phyloP scores from a whole-genome alignment of 768 basidiomycete species.

The Russula virescens region DNA sequence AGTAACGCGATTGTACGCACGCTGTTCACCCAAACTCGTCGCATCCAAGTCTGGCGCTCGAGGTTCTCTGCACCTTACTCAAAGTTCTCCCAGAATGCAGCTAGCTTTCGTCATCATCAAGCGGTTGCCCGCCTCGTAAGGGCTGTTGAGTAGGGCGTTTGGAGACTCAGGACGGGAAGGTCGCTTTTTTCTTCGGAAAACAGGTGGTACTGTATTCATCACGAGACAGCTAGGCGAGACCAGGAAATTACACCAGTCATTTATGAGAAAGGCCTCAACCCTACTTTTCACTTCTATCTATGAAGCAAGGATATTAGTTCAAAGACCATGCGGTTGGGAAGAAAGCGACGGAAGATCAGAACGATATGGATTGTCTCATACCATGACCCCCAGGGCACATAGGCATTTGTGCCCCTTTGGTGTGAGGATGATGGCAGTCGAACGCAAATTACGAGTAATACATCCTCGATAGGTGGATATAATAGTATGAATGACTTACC shows the following conservation, averaged over 20 bases:
- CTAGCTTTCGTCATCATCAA: slow-evolving; percentile 40
- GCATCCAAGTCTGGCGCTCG: slow-evolving; percentile 33
- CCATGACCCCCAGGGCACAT: slow-evolving; percentile 59
- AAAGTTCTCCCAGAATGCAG: slow-evolving; percentile 25
- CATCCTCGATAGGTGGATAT: slow-evolving; percentile 41
- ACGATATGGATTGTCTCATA: slow-evolving; percentile 59
- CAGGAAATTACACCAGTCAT: not conserved
- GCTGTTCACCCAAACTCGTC: slow-evolving; percentile 49
- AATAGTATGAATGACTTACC: slow-evolving; percentile 27
- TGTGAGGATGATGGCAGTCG: slow-evolving; percentile 52
- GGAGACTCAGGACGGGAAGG: slow-evolving; percentile 41
- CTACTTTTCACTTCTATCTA: not conserved
- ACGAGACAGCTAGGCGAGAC: not conserved
- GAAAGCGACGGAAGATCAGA: slow-evolving; percentile 37
- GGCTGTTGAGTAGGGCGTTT: slow-evolving; percentile 36
- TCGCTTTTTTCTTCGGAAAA: slow-evolving; percentile 35
- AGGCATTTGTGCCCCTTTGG: slow-evolving; percentile 71
- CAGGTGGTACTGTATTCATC: not conserved
- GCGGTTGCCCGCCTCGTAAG: slow-evolving; percentile 21
- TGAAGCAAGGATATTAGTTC: not conserved
- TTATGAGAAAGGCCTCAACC: not conserved
- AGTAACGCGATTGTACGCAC: slow-evolving; percentile 36
- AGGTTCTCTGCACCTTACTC: slow-evolving; percentile 2
- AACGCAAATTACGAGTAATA: slow-evolving; percentile 83
- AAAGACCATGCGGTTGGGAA: not conserved